Evolutionary conservation across 768 basidiomycete species (phyloP), one percentile per base, ranked within the genome.

Genomic region (Dendrothele bispora): DNA sequence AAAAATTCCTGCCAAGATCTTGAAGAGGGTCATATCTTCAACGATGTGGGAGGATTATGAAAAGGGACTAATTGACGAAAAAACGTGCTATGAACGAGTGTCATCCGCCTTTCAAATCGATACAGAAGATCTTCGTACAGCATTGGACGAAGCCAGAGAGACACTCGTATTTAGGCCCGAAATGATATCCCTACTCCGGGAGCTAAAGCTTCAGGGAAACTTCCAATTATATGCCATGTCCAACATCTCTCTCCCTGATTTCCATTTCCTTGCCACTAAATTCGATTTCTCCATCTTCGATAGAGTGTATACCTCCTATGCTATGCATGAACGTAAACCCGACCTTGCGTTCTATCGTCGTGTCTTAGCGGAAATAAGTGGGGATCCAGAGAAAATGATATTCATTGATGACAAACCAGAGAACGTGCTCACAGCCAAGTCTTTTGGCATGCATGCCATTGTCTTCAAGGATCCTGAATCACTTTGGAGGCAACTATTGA

Each of bases 381-480:
- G 71, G 6, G 75, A 81, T 39, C 79, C 80, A 2, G 56, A 54
- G 3, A 63, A 59, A 1, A 71, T 72, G 1, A 74, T 81, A 26
- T 83, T 82, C 52, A 72, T 84, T 11, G 82, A 84, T 42, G 81
- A 82, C 64, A 78, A 79, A 48, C 63, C 68, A 10, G 82, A 82
- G 55, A 83, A 83, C 46, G 75, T 84, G 3, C 55, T 80, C 7
- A 70, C 78, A 3, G 80, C 81, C 6, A 73, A 76, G 5, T 81
- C 79, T 0, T 63, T 82, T 7, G 82, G 82, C 7, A 63, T 82
- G 36, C 66, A 73, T 38, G 80, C 80, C 5, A 72, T 83, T 50
- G 65, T 81, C 22, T 80, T 78, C 39, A 72, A 79, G 39, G 57
- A 69, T 24, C 55, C 61, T 7, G 60, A 56, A 0, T 59, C 62